A percentile compares a stretch with the other conserved stretches of the same genome.
phyloP scores from a whole-genome alignment of 257 asterid species.

The Solanum stenotomum region DNA sequence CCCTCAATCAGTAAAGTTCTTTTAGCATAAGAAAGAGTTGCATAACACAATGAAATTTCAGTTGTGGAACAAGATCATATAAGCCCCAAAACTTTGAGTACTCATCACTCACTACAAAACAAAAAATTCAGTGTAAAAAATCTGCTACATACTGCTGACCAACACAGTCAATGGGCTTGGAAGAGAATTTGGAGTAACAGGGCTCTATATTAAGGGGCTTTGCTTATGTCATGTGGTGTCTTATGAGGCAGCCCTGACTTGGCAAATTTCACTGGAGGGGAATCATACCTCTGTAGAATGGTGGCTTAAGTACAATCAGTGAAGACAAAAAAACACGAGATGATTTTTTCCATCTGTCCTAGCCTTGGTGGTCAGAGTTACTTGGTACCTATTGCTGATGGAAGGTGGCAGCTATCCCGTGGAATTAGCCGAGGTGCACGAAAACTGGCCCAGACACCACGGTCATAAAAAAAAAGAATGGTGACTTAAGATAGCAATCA shows the following conservation, averaged over 20 bases:
- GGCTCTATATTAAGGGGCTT: background rate
- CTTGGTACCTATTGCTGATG: background rate
- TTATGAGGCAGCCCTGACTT: background rate
- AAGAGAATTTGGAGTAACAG: background rate
- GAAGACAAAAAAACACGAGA: too few species aligned
- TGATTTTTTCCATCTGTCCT: too few species aligned
- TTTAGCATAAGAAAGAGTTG: background rate
- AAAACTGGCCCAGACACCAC: background rate
- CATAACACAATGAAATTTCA: background rate
- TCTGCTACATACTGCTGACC: background rate
- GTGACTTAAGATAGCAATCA: background rate
- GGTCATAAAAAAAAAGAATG: background rate
- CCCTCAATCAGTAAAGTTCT: background rate
- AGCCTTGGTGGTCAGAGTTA: too few species aligned
- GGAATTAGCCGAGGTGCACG: background rate
- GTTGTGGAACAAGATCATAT: background rate
- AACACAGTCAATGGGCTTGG: background rate
- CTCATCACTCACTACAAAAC: background rate
- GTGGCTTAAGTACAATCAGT: background rate
- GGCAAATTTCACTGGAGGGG: background rate
- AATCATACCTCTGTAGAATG: background rate
- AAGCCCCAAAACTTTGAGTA: background rate
- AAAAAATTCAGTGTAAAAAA: background rate
- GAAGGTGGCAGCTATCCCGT: background rate
- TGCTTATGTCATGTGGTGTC: background rate